A percentile compares a stretch with the other conserved stretches of the same genome.
Conservation (phyloP, 805 yeast genomes). For the Ogataea paradorogensis region DNA sequence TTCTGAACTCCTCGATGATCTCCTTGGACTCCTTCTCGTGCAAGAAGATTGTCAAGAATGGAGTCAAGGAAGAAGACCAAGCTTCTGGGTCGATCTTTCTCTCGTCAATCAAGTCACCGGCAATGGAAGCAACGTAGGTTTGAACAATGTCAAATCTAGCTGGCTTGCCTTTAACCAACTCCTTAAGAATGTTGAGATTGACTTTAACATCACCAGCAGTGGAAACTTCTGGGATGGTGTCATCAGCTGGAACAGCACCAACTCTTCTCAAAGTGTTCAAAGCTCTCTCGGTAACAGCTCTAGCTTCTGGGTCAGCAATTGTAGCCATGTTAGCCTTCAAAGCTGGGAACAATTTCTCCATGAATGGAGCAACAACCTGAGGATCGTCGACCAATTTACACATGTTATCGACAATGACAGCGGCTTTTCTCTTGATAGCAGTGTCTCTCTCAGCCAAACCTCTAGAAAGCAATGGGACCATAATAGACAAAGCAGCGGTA, state of each 20-base stretch:
- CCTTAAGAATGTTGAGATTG: constrained; percentile 77
- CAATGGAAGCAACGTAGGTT: constrained; percentile 89
- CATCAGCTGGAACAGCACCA: constrained; percentile 92
- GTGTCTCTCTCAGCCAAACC: constrained; percentile 99
- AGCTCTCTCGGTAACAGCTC: constrained; percentile 97
- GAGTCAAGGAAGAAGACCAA: constrained; percentile 86
- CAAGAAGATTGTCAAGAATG: constrained; percentile 93
- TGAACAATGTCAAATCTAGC: constrained; percentile 76
- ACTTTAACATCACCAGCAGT: constrained; percentile 96
- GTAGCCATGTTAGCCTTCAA: constrained; percentile 89
- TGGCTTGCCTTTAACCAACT: constrained; percentile 66
- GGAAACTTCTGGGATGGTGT: constrained; percentile 92
- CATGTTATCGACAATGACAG: constrained; percentile 99
- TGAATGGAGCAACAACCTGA: constrained; percentile 99
- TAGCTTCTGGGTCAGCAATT: constrained; percentile 99
- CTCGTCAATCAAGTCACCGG: constrained; percentile 99
- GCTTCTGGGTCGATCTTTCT: constrained; percentile 88
- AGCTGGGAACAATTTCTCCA: constrained; percentile 93
- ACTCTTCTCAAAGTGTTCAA: constrained; percentile 97
- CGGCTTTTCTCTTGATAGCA: constrained; percentile 98
- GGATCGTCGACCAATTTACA: constrained; percentile 99
- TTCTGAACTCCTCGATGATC: constrained; percentile 90
- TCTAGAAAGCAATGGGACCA: constrained; percentile 98
- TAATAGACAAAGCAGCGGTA: constrained; percentile 97
- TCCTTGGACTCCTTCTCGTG: constrained; percentile 91